These are phyloP conservation scores for Botryosphaeria dothidea DNA, from an alignment of 2,329 filamentous ascomycete genomes.

Conservation along the genomic window DNA sequence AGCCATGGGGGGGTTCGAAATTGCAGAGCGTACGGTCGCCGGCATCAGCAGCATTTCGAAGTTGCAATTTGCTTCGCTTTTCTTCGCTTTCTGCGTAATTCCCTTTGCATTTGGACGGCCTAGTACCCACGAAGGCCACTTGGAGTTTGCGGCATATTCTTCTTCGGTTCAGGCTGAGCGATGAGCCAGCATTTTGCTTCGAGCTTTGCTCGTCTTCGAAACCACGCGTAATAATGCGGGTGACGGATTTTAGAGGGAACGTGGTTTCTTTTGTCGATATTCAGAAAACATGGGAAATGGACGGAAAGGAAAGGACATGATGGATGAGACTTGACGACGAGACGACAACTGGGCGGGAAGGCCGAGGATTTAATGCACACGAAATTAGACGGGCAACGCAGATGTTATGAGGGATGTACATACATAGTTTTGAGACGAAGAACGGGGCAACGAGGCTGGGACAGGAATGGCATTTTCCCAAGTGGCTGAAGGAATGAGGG, in stretches of 20 bases:
- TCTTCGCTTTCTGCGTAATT: neutral
- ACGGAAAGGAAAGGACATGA: neutral
- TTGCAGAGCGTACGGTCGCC: neutral
- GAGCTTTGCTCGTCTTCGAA: neutral
- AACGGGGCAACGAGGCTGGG: neutral
- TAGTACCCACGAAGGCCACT: neutral
- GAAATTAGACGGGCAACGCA: neutral
- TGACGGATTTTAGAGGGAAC: neutral
- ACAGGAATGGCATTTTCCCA: neutral
- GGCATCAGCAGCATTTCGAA: neutral
- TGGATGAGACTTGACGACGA: neutral
- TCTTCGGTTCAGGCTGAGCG: neutral
- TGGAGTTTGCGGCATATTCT: conserved; percentile 8
- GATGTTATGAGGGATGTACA: neutral
- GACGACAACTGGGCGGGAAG: neutral
- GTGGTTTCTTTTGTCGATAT: neutral
- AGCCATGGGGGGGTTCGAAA: neutral
- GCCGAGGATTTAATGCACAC: conserved; percentile 1
- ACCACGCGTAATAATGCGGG: conserved; percentile 4
- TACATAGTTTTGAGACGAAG: neutral
- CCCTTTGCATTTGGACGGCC: conserved; percentile 7
- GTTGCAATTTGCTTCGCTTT: neutral
- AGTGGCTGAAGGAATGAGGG: neutral
- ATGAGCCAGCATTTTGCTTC: neutral
- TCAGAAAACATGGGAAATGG: neutral